Percentiles rank a stretch among this genome's conserved stretches.
Evolutionary conservation across 768 basidiomycete species (phyloP).

Genomic region (Tylopilus rubrobrunneus): DNA sequence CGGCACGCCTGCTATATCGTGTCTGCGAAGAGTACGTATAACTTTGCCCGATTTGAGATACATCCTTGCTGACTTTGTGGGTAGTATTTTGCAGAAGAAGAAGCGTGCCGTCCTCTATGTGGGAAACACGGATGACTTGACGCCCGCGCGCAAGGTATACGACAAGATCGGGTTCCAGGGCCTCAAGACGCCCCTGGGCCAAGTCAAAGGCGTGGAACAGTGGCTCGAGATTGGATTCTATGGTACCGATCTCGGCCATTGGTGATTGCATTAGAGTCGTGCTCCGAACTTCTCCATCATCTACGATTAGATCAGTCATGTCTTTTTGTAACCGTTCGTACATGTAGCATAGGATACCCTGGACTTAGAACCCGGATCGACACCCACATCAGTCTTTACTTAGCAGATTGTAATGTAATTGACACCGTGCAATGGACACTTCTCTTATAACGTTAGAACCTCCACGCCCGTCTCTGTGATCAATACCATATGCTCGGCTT

Average conservation of each 20-base stretch:
- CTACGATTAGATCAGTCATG: neutral
- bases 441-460: slow-evolving; percentile 55
- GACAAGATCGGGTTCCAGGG: slow-evolving; percentile 22
- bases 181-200: slow-evolving; percentile 1
- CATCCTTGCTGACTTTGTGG: neutral
- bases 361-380: neutral
- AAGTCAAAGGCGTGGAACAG: slow-evolving; percentile 12
- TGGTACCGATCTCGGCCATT: slow-evolving; percentile 13
- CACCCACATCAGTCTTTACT: neutral
- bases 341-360: slow-evolving; percentile 16
- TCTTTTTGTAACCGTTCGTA: neutral
- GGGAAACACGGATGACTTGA: slow-evolving; percentile 31
- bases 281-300: neutral
- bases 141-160: slow-evolving; percentile 20
- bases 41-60: neutral
- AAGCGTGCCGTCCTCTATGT: slow-evolving; percentile 53
- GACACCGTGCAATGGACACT: neutral
- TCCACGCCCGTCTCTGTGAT: slow-evolving; percentile 79
- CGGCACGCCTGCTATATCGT: too few species aligned
- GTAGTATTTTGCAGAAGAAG: slow-evolving; percentile 36
- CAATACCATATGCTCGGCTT: slow-evolving; percentile 85
- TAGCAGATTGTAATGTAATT: too few species aligned
- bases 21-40: slow-evolving; percentile 52
- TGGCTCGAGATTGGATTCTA: slow-evolving; percentile 20
- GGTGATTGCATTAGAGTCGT: slow-evolving; percentile 4